A percentile compares a stretch with the other conserved stretches of the same genome.
Evolutionary conservation across 192 early-diverging fungal species (phyloP).

Genomic region (Backusella westeae): DNA sequence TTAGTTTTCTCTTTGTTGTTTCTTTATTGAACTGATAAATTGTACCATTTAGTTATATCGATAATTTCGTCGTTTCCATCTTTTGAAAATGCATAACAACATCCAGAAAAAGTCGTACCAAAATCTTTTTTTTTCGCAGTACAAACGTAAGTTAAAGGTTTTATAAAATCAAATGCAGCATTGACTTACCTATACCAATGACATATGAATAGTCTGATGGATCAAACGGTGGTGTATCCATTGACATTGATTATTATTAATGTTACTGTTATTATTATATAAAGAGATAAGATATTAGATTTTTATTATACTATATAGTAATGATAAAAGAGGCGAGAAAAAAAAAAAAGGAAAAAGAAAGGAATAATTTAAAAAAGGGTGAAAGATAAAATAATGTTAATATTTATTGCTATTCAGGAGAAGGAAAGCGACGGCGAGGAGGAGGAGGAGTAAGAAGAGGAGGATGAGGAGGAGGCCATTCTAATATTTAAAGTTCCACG

Average conservation of each 20-base stretch:
- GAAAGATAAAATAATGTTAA: not conserved
- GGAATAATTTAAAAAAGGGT: not conserved
- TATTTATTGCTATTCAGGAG: slow-evolving; percentile 1
- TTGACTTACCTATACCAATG: slow-evolving; percentile 31
- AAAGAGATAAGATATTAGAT: not conserved
- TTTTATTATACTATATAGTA: not conserved
- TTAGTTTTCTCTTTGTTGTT: not conserved
- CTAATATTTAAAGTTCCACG: slow-evolving; percentile 5
- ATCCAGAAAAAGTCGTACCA: slow-evolving; percentile 48
- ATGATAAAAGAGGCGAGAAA: not conserved
- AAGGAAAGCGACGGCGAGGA: not conserved
- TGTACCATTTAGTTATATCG: slow-evolving; percentile 43
- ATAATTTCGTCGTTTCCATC: slow-evolving; percentile 43
- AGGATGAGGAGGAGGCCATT: not conserved
- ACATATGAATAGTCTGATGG: slow-evolving; percentile 28
- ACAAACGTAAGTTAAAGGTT: not conserved
- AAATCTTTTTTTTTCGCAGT: slow-evolving; percentile 14
- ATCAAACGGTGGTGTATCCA: slow-evolving; percentile 22
- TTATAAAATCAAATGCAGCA: not conserved
- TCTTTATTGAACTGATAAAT: not conserved
- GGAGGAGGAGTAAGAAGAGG: not conserved
- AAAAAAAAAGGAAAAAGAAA: not conserved
- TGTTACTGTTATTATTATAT: not conserved
- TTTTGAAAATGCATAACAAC: slow-evolving; percentile 42
- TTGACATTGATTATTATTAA: not conserved